Percentiles rank a stretch among this genome's conserved stretches.
phyloP scores from a whole-genome alignment of 495 filamentous ascomycete genomes.

The Aspergillus affinis region DNA sequence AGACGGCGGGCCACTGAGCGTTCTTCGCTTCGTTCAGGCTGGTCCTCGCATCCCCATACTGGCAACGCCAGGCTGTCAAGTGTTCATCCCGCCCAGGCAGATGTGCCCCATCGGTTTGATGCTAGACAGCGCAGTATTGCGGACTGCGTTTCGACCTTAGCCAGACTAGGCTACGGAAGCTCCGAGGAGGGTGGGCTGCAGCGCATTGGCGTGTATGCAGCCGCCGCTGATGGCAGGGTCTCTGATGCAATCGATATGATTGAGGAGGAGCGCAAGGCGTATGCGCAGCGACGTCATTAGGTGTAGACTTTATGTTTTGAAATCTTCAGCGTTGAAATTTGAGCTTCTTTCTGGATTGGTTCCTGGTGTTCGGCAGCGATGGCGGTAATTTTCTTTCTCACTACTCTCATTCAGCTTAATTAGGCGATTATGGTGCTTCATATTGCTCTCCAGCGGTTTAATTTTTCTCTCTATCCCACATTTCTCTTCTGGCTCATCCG shows the following conservation, averaged over 20 bases:
- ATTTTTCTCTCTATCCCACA: too few relatives aligned
- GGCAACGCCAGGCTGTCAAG: neutral
- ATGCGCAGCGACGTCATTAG: slow-evolving; percentile 27
- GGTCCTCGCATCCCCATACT: neutral
- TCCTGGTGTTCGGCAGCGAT: neutral
- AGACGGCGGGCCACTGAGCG: slow-evolving; percentile 34
- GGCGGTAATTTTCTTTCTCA: neutral
- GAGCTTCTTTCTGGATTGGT: neutral
- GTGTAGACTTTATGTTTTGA: neutral
- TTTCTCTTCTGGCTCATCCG: neutral
- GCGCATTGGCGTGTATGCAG: slow-evolving; percentile 52
- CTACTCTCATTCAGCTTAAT: neutral
- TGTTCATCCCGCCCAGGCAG: neutral
- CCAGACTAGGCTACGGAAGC: slow-evolving; percentile 51
- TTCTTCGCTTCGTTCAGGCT: slow-evolving; percentile 20
- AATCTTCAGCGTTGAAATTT: neutral
- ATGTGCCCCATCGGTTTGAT: neutral
- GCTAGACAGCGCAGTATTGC: slow-evolving; percentile 34
- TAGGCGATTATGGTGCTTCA: too few relatives aligned
- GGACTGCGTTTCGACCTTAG: slow-evolving; percentile 45
- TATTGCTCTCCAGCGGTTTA: too few relatives aligned
- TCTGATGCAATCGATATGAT: slow-evolving; percentile 56
- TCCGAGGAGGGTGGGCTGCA: slow-evolving; percentile 40
- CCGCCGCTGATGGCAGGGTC: slow-evolving; percentile 47
- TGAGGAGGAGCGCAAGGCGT: slow-evolving; percentile 54